A percentile compares a stretch with the other conserved stretches of the same genome.
Evolutionary conservation across 306 rosid species (phyloP).

Genomic region (Arachis stenosperma): DNA sequence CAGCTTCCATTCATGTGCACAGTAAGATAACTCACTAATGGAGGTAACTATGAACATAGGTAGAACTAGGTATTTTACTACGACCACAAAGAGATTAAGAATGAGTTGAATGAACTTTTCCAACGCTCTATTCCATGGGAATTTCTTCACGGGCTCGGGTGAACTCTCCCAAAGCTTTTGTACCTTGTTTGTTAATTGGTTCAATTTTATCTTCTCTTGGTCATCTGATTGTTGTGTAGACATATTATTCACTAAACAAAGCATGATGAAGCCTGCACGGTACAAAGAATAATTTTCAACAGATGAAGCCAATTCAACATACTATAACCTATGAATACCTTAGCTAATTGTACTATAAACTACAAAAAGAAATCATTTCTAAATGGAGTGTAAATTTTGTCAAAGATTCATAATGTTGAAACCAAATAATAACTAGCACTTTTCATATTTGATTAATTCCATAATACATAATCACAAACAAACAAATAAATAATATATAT

Average conservation of each 20-base stretch:
- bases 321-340: too few relatives aligned
- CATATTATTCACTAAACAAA: slow-evolving; percentile 31
- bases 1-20: slow-evolving; percentile 79
- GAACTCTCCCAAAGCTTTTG: slow-evolving; percentile 73
- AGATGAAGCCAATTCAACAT: too few relatives aligned
- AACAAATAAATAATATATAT: too few relatives aligned
- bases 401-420: too few relatives aligned
- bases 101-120: slow-evolving; percentile 73
- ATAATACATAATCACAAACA: too few relatives aligned
- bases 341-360: too few relatives aligned
- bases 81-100: slow-evolving; percentile 66
- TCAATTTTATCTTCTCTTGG: slow-evolving; percentile 47
- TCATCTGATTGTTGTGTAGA: slow-evolving; percentile 53
- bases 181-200: slow-evolving; percentile 51
- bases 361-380: too few relatives aligned
- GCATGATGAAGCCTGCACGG: slow-evolving; percentile 39
- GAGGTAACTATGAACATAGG: slow-evolving; percentile 60
- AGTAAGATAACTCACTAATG: too few relatives aligned
- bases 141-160: slow-evolving; percentile 80
- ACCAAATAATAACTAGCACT: too few relatives aligned
- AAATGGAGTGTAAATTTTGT: too few relatives aligned
- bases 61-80: slow-evolving; percentile 66
- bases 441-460: too few relatives aligned
- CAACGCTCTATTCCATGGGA: slow-evolving; percentile 75
- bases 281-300: too few relatives aligned